These are phyloP conservation scores for Tubosaeta brunneosetosa DNA, from an alignment of 768 basidiomycete species.

Conservation along the genomic window DNA sequence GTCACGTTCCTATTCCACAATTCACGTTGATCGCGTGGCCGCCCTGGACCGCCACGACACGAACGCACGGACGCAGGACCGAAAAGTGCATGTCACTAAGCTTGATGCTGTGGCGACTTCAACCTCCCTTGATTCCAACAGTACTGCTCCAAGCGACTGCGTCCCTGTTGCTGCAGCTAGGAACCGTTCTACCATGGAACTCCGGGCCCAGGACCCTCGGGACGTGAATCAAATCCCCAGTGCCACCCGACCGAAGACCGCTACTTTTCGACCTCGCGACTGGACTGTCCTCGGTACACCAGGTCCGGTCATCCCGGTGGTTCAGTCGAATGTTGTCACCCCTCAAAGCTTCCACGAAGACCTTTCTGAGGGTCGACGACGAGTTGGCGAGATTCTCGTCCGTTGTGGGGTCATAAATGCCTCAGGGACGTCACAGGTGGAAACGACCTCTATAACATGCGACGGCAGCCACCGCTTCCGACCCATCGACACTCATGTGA, in stretches of 20 bases:
- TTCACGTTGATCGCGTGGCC: slow-evolving; percentile 19
- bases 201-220: background rate
- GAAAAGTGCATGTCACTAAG: slow-evolving; percentile 7
- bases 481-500: background rate
- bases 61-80: slow-evolving; percentile 18
- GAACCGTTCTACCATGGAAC: slow-evolving; percentile 6
- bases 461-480: background rate
- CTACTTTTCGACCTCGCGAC: background rate
- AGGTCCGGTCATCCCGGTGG: background rate
- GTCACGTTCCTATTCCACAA: slow-evolving; percentile 6
- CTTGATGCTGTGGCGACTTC: slow-evolving; percentile 7
- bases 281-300: slow-evolving; percentile 6
- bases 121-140: slow-evolving; percentile 9
- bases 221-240: background rate
- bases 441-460: background rate
- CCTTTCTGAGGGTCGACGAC: slow-evolving; percentile 16
- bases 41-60: slow-evolving; percentile 22
- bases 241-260: background rate
- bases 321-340: background rate
- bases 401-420: slow-evolving; percentile 17
- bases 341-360: background rate
- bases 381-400: slow-evolving; percentile 17
- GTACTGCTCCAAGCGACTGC: background rate
- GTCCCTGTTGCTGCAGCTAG: background rate
- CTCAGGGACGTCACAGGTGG: background rate